These are phyloP conservation scores for Verticillium isaacii DNA, from an alignment of 2,329 filamentous ascomycete species.

Conservation along the genomic window DNA sequence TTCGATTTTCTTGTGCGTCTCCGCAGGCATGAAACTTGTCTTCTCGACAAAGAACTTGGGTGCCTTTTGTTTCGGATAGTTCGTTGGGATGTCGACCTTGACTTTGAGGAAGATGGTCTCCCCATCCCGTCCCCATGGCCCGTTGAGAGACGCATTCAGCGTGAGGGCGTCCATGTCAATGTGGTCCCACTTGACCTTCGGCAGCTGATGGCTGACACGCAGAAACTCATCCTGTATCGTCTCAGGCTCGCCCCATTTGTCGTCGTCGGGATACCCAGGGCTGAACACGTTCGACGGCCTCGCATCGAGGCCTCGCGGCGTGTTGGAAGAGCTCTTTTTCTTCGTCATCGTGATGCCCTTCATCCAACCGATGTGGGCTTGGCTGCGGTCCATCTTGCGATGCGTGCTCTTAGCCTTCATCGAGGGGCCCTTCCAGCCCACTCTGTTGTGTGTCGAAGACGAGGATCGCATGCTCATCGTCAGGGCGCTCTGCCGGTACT, in stretches of 20 bases:
- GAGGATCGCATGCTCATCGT: conserved; percentile 39
- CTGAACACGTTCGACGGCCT: conserved; percentile 48
- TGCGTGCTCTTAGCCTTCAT: conserved; percentile 51
- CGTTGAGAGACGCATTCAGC: conserved; percentile 57
- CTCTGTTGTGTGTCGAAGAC: conserved; percentile 28
- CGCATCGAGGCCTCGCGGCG: conserved; percentile 37
- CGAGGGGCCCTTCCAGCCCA: conserved; percentile 49
- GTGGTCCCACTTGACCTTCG: conserved; percentile 60
- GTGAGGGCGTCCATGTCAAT: conserved; percentile 59
- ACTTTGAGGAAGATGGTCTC: conserved; percentile 59
- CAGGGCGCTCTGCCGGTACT: conserved; percentile 37
- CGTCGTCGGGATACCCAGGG: conserved; percentile 45
- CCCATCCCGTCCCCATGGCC: conserved; percentile 56
- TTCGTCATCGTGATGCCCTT: conserved; percentile 62
- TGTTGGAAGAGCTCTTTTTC: conserved; percentile 39
- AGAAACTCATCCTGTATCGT: conserved; percentile 61
- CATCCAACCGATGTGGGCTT: conserved; percentile 64
- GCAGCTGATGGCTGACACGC: conserved; percentile 55
- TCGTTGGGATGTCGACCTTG: conserved; percentile 53
- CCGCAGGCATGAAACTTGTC: conserved; percentile 56
- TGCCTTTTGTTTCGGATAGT: conserved; percentile 53
- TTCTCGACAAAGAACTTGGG: conserved; percentile 59
- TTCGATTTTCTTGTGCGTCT: conserved; percentile 47
- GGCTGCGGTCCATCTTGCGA: conserved; percentile 39
- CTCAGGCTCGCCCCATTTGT: conserved; percentile 57